A percentile compares a stretch with the other conserved stretches of the same genome.
Conservation (phyloP, 2,329 filamentous ascomycete species). For the Colletotrichum tabaci region DNA sequence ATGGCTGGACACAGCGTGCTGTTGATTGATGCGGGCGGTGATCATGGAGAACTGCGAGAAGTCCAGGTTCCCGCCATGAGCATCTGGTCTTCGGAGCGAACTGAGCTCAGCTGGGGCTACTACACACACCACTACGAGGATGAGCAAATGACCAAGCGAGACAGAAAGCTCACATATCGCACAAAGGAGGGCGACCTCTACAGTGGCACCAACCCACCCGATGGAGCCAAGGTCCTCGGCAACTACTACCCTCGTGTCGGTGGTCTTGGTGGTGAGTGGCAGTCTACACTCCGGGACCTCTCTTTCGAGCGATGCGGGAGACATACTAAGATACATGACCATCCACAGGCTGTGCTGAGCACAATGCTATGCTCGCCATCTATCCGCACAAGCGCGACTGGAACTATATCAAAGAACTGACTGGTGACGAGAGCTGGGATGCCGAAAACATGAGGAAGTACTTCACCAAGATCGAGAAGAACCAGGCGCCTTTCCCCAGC, state of each 20-base stretch:
- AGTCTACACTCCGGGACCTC: no score
- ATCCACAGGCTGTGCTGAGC: slow-evolving; percentile 52
- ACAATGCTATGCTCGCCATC: slow-evolving; percentile 58
- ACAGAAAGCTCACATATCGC: not conserved
- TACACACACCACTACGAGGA: not conserved
- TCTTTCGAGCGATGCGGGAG: not conserved
- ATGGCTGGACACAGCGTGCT: not conserved
- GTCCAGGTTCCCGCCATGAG: not conserved
- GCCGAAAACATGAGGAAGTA: slow-evolving; percentile 65
- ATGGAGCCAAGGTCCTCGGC: slow-evolving; percentile 22
- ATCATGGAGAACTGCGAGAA: not conserved
- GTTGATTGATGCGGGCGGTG: not conserved
- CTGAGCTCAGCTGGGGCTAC: not conserved
- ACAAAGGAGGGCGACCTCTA: slow-evolving; percentile 41
- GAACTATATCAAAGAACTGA: slow-evolving; percentile 63
- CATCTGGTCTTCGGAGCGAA: not conserved
- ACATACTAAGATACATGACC: not conserved
- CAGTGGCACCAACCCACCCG: slow-evolving; percentile 41
- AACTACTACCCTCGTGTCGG: slow-evolving; percentile 47
- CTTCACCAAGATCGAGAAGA: slow-evolving; percentile 61
- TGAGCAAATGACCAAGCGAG: not conserved
- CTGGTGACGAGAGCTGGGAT: slow-evolving; percentile 65
- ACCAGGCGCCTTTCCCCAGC: not conserved
- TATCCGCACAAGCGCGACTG: slow-evolving; percentile 66
- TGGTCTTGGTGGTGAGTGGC: slow-evolving; percentile 43